These are phyloP conservation scores for Beauveria rudraprayagi DNA, from an alignment of 2,329 filamentous ascomycete species.

Conservation along the genomic window DNA sequence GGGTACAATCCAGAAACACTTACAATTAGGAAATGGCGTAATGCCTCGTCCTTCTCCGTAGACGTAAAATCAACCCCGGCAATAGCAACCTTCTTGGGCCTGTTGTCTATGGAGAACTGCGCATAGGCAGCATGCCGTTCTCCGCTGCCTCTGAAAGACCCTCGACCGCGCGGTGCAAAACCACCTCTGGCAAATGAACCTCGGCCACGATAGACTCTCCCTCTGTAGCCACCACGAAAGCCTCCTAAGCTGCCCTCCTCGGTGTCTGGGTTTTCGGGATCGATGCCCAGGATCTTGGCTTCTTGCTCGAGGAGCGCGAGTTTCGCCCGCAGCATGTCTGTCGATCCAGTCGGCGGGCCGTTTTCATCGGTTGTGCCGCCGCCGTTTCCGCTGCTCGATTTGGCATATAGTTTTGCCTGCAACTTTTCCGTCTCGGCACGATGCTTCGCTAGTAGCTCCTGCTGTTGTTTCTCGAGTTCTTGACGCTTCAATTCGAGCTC, in stretches of 20 bases:
- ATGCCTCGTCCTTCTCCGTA: conserved; percentile 55
- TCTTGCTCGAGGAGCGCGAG: conserved; percentile 67
- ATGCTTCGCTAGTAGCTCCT: conserved; percentile 54
- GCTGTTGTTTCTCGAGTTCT: conserved; percentile 57
- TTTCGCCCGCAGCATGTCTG: conserved; percentile 60
- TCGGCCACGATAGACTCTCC: conserved; percentile 24
- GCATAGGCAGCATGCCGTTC: conserved; percentile 49
- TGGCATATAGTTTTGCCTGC: conserved; percentile 37
- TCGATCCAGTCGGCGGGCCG: conserved; percentile 29
- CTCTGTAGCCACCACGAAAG: conserved; percentile 26
- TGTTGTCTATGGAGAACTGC: conserved; percentile 65
- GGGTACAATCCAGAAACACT: conserved; percentile 20
- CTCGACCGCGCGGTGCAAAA: conserved; percentile 25
- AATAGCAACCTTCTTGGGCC: conserved; percentile 60
- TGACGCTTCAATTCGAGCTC: conserved; percentile 55
- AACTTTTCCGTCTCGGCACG: conserved; percentile 60
- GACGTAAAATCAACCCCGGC: conserved; percentile 56
- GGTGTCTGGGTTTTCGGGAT: conserved; percentile 40
- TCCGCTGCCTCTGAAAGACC: conserved; percentile 33
- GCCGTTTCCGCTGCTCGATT: conserved; percentile 18
- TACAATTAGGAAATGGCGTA: conserved; percentile 65
- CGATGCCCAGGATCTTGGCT: conserved; percentile 60
- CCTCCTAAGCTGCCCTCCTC: conserved; percentile 26
- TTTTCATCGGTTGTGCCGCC: conserved; percentile 21
- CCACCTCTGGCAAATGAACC: conserved; percentile 34